A percentile compares a stretch with the other conserved stretches of the same genome.
phyloP scores from a whole-genome alignment of 2,329 filamentous ascomycete species.

The Exophiala spinifera region DNA sequence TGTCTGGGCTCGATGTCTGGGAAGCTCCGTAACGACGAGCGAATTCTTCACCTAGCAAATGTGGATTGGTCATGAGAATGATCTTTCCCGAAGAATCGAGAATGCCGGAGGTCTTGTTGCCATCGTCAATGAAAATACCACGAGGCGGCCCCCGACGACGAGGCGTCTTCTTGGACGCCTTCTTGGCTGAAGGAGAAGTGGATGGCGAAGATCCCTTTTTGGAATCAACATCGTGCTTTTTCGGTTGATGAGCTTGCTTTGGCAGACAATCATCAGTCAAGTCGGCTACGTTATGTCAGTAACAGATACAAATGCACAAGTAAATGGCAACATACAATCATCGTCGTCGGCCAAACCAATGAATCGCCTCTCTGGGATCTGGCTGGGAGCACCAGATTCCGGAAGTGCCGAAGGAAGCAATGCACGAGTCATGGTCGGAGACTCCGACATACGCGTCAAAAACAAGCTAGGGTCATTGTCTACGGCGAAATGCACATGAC shows the following conservation, averaged over 20 bases:
- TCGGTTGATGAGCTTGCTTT: constrained; percentile 58
- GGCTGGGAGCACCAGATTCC: constrained; percentile 9
- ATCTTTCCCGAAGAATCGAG: constrained; percentile 49
- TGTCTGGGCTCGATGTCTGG: constrained; percentile 24
- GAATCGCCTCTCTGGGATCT: constrained; percentile 6
- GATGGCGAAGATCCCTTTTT: constrained; percentile 12
- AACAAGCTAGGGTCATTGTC: constrained; percentile 18
- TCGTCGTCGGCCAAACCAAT: constrained; percentile 19
- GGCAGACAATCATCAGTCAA: constrained; percentile 27
- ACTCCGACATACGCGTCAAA: constrained; percentile 22
- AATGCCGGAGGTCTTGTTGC: constrained; percentile 47
- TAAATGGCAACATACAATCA: constrained; percentile 25
- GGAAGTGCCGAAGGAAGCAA: constrained; percentile 29
- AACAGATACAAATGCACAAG: constrained; percentile 8
- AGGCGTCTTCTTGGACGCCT: constrained; percentile 38
- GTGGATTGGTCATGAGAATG: constrained; percentile 47
- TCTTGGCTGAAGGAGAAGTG: constrained; percentile 12
- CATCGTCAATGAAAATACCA: constrained; percentile 48
- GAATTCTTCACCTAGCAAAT: constrained; percentile 35
- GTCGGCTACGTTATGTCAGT: constrained; percentile 27
- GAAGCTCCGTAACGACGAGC: constrained; percentile 36
- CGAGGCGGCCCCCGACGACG: constrained; percentile 46
- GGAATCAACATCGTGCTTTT: constrained; percentile 50
- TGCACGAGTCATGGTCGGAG: constrained; percentile 29
- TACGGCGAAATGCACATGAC: constrained; percentile 68